phyloP scores from a whole-genome alignment of 257 asterid species.

The Solanum chiquidenum region DNA sequence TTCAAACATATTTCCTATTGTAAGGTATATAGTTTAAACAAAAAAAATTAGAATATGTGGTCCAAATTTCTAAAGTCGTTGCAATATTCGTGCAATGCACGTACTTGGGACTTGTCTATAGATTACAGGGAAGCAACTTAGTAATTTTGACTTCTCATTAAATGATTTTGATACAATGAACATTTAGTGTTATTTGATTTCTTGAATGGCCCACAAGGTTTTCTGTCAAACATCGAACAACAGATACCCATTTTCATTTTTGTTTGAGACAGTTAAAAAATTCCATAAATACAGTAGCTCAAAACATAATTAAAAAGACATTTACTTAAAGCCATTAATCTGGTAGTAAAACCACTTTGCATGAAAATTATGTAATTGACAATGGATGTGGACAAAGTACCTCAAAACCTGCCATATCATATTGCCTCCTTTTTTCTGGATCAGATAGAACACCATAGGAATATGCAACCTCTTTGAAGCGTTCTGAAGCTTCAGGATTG shows the following conservation, averaged over 20 bases:
- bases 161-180: neutral
- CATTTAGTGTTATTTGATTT: neutral
- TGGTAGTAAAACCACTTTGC: neutral
- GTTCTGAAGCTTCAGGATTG: slow-evolving; percentile 98
- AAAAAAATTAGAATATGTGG: neutral
- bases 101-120: neutral
- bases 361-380: neutral
- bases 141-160: neutral
- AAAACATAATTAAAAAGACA: neutral
- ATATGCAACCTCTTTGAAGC: slow-evolving; percentile 98
- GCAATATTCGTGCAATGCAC: neutral
- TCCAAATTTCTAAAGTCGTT: neutral
- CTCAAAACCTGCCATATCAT: slow-evolving; percentile 92
- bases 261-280: neutral
- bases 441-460: slow-evolving; percentile 95
- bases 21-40: neutral
- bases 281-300: neutral
- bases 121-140: neutral
- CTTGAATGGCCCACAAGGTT: neutral
- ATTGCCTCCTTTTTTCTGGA: slow-evolving; percentile 95
- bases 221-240: neutral
- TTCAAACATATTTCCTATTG: neutral
- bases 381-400: slow-evolving; percentile 17
- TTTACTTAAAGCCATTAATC: neutral
- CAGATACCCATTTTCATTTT: neutral